These are phyloP conservation scores for Sporothrix luriei DNA, from an alignment of 2,329 filamentous ascomycete species.

Conservation along the genomic window DNA sequence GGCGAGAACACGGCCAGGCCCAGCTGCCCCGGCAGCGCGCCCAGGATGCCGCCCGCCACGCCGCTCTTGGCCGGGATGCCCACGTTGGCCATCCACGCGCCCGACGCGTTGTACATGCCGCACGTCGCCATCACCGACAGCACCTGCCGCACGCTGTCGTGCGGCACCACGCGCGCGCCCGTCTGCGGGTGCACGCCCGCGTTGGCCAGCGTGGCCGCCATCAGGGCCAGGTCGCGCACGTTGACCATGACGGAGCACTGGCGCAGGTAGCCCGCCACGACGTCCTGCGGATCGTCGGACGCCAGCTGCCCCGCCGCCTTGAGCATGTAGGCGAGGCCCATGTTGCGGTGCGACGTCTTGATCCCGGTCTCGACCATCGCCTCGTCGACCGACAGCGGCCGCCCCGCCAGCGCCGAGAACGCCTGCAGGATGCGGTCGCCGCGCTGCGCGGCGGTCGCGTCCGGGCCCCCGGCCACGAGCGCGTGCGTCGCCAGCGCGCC, in stretches of 20 bases:
- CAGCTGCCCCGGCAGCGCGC: conserved; percentile 24
- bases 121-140: conserved; percentile 25
- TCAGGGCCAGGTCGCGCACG: conserved; percentile 24
- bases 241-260: conserved; percentile 26
- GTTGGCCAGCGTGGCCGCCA: conserved; percentile 21
- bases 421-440: conserved; percentile 12
- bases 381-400: conserved; percentile 19
- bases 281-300: conserved; percentile 23
- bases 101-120: conserved; percentile 28
- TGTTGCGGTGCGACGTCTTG: conserved; percentile 26
- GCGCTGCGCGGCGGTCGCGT: neutral
- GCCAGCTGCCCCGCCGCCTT: conserved; percentile 16
- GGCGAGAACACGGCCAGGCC: conserved; percentile 25
- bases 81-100: conserved; percentile 14
- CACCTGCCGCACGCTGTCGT: conserved; percentile 25
- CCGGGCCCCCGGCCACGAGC: neutral
- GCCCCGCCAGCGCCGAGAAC: conserved; percentile 10
- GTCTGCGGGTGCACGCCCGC: conserved; percentile 8
- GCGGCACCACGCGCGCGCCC: conserved; percentile 18
- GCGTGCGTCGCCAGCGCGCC: conserved; percentile 17
- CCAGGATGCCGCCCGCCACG: conserved; percentile 22
- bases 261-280: conserved; percentile 19
- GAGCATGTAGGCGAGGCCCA: conserved; percentile 24
- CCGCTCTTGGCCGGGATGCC: conserved; percentile 28
- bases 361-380: conserved; percentile 16